Conservation (phyloP, 176 grass and related monocot species). For the Melocanna baccifera region DNA sequence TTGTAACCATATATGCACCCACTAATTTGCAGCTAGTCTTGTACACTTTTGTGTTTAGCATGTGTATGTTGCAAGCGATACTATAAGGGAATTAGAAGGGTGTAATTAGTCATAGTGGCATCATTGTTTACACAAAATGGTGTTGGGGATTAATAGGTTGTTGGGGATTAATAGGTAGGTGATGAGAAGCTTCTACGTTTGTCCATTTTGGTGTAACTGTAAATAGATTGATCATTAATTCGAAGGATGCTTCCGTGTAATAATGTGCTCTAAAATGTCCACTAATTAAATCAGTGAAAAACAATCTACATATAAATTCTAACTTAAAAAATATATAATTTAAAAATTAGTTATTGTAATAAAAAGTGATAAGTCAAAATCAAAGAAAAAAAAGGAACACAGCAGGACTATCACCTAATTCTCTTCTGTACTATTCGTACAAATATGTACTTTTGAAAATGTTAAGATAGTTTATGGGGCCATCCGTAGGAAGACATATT, state of each 20-base stretch:
- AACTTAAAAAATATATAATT: too few species aligned
- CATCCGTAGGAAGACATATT: background rate
- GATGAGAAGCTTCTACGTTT: background rate
- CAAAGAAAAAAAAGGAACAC: too few species aligned
- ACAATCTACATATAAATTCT: too few species aligned
- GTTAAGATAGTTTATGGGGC: background rate
- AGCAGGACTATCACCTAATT: background rate
- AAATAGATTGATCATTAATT: background rate
- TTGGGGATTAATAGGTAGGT: too few species aligned
- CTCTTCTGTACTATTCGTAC: background rate
- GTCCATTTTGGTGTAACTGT: background rate
- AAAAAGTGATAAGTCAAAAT: too few species aligned
- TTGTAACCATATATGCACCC: background rate
- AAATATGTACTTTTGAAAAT: background rate
- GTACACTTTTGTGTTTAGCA: background rate
- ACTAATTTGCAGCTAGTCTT: background rate
- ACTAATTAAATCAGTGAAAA: background rate
- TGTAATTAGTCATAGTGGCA: background rate
- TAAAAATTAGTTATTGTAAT: too few species aligned
- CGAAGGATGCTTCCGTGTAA: background rate
- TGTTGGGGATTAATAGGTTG: too few species aligned
- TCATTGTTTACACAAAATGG: background rate
- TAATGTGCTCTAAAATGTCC: background rate
- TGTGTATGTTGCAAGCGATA: constrained; percentile 14
- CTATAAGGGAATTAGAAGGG: background rate